Percentiles rank a stretch among this genome's conserved stretches.
Conservation (phyloP, 257 asterid genomes). For the Ilex asprella region DNA sequence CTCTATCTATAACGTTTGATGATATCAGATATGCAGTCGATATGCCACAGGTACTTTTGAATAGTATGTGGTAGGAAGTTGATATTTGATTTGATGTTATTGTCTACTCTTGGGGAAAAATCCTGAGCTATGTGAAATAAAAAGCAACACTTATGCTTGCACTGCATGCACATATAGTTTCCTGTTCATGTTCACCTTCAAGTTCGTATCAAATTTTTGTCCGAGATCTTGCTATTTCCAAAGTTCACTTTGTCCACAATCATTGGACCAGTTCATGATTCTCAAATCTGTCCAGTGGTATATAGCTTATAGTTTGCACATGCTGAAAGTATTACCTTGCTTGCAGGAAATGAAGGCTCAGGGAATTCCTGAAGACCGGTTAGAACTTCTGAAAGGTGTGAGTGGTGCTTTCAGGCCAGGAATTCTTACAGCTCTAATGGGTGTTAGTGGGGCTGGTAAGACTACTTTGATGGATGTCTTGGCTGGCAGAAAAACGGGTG, state of each 20-base stretch:
- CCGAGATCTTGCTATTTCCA: no score
- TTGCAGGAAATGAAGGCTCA: conserved; percentile 65
- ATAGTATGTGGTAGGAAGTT: background rate
- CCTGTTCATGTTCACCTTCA: no score
- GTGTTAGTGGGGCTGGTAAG: conserved; percentile 80
- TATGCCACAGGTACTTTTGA: conserved; percentile 60
- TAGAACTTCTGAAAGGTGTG: conserved; percentile 69
- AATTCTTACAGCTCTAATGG: conserved; percentile 80
- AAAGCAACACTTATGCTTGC: no score
- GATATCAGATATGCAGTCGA: conserved; percentile 66
- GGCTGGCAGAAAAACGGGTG: conserved; percentile 81
- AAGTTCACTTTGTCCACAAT: no score
- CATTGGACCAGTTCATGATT: no score
- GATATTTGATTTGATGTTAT: no score
- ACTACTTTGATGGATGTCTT: conserved; percentile 78
- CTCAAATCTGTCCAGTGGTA: no score
- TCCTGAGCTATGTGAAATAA: no score
- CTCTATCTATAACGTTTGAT: conserved; percentile 69
- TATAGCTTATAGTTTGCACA: no score
- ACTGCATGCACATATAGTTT: no score
- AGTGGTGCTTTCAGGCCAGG: conserved; percentile 81
- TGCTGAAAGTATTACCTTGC: background rate
- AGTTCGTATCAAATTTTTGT: no score
- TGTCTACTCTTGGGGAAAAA: no score
- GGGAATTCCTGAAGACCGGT: conserved; percentile 41